Conservation (phyloP, 495 filamentous ascomycete genomes). For the Penicillium coffeae region DNA sequence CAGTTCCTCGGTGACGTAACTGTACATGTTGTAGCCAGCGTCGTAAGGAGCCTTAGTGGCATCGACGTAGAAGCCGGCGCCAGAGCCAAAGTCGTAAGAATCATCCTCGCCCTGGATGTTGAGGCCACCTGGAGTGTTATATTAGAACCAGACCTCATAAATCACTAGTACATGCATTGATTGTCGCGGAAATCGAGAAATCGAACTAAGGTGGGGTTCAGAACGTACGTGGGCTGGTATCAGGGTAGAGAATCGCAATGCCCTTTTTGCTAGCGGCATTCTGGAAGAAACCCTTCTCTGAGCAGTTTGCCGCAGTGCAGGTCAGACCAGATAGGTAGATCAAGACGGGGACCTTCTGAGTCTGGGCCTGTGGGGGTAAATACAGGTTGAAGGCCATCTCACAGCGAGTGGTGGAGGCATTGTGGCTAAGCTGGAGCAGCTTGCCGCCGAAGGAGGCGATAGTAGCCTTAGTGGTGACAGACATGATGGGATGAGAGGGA, state of each 20-base stretch:
- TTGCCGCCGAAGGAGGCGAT: constrained; percentile 93
- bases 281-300: constrained; percentile 95
- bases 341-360: constrained; percentile 72
- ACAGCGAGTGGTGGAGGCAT: constrained; percentile 61
- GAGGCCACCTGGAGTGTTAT: constrained; percentile 52
- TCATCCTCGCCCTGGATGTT: constrained; percentile 78
- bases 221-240: constrained; percentile 79
- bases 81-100: constrained; percentile 82
- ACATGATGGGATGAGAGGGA: constrained; percentile 47
- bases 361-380: constrained; percentile 54
- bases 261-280: constrained; percentile 68
- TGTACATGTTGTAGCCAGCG: constrained; percentile 85
- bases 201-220: background rate
- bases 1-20: constrained; percentile 79
- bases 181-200: background rate
- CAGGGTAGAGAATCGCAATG: constrained; percentile 88
- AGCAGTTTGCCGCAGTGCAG: constrained; percentile 92
- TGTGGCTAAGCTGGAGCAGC: constrained; percentile 88
- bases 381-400: constrained; percentile 69
- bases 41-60: constrained; percentile 72
- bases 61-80: constrained; percentile 93
- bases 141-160: background rate
- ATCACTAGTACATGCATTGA: background rate
- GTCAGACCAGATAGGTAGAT: constrained; percentile 94
- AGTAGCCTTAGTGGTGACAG: constrained; percentile 80